Evolutionary conservation across 805 yeast species (phyloP).

Genomic region (Saturnispora halmiae): DNA sequence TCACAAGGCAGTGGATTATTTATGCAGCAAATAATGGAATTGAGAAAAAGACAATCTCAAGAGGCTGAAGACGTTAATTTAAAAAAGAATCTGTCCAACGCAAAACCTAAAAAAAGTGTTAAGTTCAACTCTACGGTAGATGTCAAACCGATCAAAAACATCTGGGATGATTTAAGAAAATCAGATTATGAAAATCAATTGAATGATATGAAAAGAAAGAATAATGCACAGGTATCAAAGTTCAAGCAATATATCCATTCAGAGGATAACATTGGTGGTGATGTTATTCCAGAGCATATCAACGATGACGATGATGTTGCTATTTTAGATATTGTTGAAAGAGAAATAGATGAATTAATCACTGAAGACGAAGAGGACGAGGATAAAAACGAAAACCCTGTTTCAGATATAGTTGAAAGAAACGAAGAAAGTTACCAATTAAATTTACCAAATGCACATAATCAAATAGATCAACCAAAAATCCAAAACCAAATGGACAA

Average conservation of each 20-base stretch:
- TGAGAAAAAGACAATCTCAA: conserved; percentile 15
- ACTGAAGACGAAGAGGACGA: background rate
- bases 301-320: conserved; percentile 11
- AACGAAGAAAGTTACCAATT: no score
- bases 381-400: background rate
- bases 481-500: conserved; percentile 3
- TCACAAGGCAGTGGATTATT: conserved; percentile 30
- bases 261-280: background rate
- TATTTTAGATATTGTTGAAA: conserved; percentile 17
- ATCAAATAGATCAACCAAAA: background rate
- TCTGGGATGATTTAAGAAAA: conserved; percentile 38
- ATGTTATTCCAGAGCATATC: background rate
- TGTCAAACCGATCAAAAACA: conserved; percentile 51
- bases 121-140: conserved; percentile 44
- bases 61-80: background rate
- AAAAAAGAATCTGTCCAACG: background rate
- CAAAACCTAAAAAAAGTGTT: conserved; percentile 37
- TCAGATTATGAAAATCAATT: conserved; percentile 17
- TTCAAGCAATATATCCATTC: conserved; percentile 16
- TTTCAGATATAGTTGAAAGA: background rate
- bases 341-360: no score
- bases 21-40: conserved; percentile 33
- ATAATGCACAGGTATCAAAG: conserved; percentile 10
- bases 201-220: conserved; percentile 6
- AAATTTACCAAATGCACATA: no score